Evolutionary conservation across 805 yeast genomes (phyloP), one percentile per base, ranked within the genome.

Genomic region (Schwanniomyces polymorphus): DNA sequence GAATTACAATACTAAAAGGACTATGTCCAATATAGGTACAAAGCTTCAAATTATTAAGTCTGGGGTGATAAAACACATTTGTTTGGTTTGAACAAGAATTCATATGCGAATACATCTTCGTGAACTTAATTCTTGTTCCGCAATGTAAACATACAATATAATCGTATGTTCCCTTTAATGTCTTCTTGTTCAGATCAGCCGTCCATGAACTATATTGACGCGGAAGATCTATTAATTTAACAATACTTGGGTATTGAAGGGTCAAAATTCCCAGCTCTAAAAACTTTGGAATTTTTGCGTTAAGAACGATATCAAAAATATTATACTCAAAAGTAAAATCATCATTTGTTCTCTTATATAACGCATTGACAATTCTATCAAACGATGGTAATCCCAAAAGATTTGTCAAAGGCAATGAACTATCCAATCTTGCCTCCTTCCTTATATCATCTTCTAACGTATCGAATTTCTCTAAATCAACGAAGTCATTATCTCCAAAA

Each of bases 171-270:
- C 57, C 60, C 14, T 40, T 47, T 7, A 37, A 33, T 11, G 43
- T 38, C 28, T 50, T 45, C 26, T 42, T 50, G 26, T 55, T 52
- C 26, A 54, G 54, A 41, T 65, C 66, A 10, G 58, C 55, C 10
- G 57, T 51, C 43, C 74, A 60, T 6, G 57, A 51, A 44, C 56
- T 58, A 46, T 61, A 67, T 50, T 75, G 72, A 11, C 55, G 50
- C 10, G 90, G 86, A 39, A 86, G 59, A 41, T 78, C 76, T 28
- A 80, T 69, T 42, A 85, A 64, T 43, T 76, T 77, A 1, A 81
- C 67, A 6, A 75, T 71, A 10, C 84, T 84, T 5, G 88, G 85
- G 51, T 74, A 81, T 21, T 77, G 83, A 23, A 76, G 46, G 2
- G 58, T 35, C 26, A 66, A 54, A 12, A 61, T 54, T 7, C 67